A percentile compares a stretch with the other conserved stretches of the same genome.
Conservation (phyloP, 2,329 filamentous ascomycete species). For the Claviceps monticola region DNA sequence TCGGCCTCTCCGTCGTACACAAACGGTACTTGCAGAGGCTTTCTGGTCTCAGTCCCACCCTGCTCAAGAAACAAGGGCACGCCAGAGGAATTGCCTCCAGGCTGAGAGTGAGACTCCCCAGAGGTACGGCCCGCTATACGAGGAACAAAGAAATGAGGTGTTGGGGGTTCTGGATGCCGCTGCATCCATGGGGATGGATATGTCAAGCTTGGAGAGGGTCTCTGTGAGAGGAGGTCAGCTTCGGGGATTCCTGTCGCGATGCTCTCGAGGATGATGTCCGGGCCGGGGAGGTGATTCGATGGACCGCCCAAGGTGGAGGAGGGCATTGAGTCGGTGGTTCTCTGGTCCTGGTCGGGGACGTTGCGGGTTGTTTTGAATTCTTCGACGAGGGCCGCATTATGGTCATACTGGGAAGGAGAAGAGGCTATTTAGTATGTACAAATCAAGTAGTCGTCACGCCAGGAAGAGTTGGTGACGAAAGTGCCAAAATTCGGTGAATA, state of each 20-base stretch:
- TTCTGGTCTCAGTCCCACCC: slow-evolving; percentile 10
- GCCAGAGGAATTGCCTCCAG: slow-evolving; percentile 13
- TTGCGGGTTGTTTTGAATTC: slow-evolving; percentile 19
- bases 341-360: slow-evolving; percentile 15
- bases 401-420: slow-evolving; percentile 12
- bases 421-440: not conserved
- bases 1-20: slow-evolving; percentile 12
- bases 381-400: slow-evolving; percentile 16
- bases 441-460: not conserved
- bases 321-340: slow-evolving; percentile 5
- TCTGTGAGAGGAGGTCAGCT: slow-evolving; percentile 8
- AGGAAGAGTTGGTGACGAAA: too few relatives aligned
- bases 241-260: slow-evolving; percentile 11
- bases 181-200: not conserved
- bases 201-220: not conserved
- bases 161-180: not conserved
- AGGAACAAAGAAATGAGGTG: not conserved
- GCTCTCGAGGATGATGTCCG: slow-evolving; percentile 15
- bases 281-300: slow-evolving; percentile 11
- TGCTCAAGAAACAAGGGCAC: slow-evolving; percentile 16
- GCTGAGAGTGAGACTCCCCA: not conserved
- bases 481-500: too few relatives aligned
- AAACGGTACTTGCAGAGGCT: slow-evolving; percentile 8
- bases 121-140: not conserved
- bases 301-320: slow-evolving; percentile 5